Percentiles rank a stretch among this genome's conserved stretches.
Evolutionary conservation across 2,329 filamentous ascomycete genomes (phyloP).

Genomic region (Epichloe sp.): DNA sequence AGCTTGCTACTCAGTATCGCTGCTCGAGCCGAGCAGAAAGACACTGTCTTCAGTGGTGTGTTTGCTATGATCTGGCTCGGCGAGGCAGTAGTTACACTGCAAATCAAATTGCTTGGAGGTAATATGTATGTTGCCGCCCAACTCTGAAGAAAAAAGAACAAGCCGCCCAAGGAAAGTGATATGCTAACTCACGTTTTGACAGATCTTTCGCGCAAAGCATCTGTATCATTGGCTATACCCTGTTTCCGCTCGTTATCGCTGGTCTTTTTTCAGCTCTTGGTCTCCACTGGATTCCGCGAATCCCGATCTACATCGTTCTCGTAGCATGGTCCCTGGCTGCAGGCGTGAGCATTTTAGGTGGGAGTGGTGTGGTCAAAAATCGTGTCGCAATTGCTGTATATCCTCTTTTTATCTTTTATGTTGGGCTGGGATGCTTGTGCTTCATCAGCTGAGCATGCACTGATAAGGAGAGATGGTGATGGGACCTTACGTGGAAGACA

Average conservation of each 20-base stretch:
- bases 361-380: slow-evolving; percentile 91
- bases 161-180: background rate
- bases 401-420: slow-evolving; percentile 88
- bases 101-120: slow-evolving; percentile 91
- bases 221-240: slow-evolving; percentile 95
- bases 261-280: slow-evolving; percentile 79
- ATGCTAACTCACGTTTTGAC: slow-evolving; percentile 4
- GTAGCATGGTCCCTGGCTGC: slow-evolving; percentile 90
- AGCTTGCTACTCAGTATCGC: slow-evolving; percentile 79
- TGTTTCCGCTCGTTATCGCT: slow-evolving; percentile 93
- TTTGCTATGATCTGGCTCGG: slow-evolving; percentile 97
- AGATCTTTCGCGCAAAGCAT: slow-evolving; percentile 97
- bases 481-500: no score
- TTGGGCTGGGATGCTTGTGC: slow-evolving; percentile 85
- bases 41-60: slow-evolving; percentile 85
- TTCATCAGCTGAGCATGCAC: slow-evolving; percentile 67
- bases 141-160: background rate
- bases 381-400: slow-evolving; percentile 88
- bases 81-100: slow-evolving; percentile 90
- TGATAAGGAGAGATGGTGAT: background rate
- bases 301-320: slow-evolving; percentile 82
- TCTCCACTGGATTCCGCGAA: slow-evolving; percentile 66
- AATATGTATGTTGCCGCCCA: slow-evolving; percentile 63
- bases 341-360: slow-evolving; percentile 88
- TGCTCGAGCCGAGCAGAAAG: slow-evolving; percentile 67